Evolutionary conservation across 768 basidiomycete species (phyloP), one percentile per base, ranked within the genome.

Genomic region (Tylopilus intermedius): DNA sequence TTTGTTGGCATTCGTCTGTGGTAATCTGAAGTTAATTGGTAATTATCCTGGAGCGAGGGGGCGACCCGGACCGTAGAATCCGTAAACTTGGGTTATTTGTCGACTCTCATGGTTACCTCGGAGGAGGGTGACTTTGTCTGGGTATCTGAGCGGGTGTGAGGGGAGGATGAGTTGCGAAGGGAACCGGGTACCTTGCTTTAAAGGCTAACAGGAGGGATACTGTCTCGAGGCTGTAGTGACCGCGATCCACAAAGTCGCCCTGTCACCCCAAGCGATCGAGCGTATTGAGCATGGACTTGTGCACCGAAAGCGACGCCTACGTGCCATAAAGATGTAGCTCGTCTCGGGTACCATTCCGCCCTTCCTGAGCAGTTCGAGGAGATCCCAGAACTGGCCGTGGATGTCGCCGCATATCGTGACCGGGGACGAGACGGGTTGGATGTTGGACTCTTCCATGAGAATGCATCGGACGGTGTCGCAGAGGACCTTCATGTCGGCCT

Each of bases 171-270:
- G 24, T 29, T 21, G 46, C 30, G 13, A 35, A 35, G 35, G 15
- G 50, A 26, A 38, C 7, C 4, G 60, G 74, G 54, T 58, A 88
- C 90, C 88, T 79, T 24, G 91, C 95, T 72, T 98, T 98, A 56
- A 96, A 76, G 1, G 86, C 88, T 27, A 98, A 72, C 24, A 98
- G 69, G 46, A 97, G 72, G 26, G 93, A 91, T 14, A 98, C 90
- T 0, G 95, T 98, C 70, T 98, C 95, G 24, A 97, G 75, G 62
- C 90, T 94, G 70, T 96, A 96, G 69, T 94, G 92, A 4, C 94
- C 94, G 51, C 95, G 79, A 72, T 98, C 95, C 47, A 98, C 95
- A 70, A 98, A 98, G 68, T 98, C 95, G 53, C 94, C 94, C 95
- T 92, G 55, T 49, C 41, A 5, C 22, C 30, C 11, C 13, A 10